Percentiles rank a stretch among this genome's conserved stretches.
Evolutionary conservation across 768 basidiomycete genomes (phyloP).

Genomic region (Nidularia pulvinata): DNA sequence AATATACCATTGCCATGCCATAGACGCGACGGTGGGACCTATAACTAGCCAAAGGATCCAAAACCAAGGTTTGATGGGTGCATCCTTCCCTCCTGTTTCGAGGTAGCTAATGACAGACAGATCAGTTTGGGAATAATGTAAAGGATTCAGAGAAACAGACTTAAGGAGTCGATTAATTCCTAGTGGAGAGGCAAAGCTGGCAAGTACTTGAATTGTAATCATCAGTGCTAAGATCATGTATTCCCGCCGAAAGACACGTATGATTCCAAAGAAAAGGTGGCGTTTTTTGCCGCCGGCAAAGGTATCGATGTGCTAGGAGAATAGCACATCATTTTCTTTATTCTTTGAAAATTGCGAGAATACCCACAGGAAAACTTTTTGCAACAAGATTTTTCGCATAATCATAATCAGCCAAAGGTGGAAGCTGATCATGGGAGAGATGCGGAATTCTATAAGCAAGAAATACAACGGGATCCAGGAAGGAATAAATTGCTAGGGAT

Average conservation of each 20-base stretch:
- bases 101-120: slow-evolving; percentile 42
- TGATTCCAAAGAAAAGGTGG: slow-evolving; percentile 43
- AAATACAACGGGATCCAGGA: slow-evolving; percentile 52
- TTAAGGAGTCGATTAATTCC: slow-evolving; percentile 34
- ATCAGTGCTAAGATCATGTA: slow-evolving; percentile 25
- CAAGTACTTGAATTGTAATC: slow-evolving; percentile 21
- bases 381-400: slow-evolving; percentile 20
- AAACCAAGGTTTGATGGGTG: slow-evolving; percentile 62
- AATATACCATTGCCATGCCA: slow-evolving; percentile 55
- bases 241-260: slow-evolving; percentile 31
- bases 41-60: slow-evolving; percentile 58
- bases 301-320: slow-evolving; percentile 28
- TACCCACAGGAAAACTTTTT: slow-evolving; percentile 18
- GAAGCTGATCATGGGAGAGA: slow-evolving; percentile 51
- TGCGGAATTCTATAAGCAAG: slow-evolving; percentile 44
- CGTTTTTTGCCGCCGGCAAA: slow-evolving; percentile 30
- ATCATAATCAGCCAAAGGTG: slow-evolving; percentile 68
- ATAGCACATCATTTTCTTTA: background rate
- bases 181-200: slow-evolving; percentile 30
- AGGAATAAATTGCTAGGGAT: slow-evolving; percentile 44
- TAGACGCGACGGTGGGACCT: slow-evolving; percentile 39
- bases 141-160: slow-evolving; percentile 14
- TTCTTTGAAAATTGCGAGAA: background rate
- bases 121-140: background rate
- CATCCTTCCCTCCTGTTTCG: slow-evolving; percentile 47